Evolutionary conservation across 164 flowering plant species (phyloP).

Genomic region (Hamamelis virginiana): DNA sequence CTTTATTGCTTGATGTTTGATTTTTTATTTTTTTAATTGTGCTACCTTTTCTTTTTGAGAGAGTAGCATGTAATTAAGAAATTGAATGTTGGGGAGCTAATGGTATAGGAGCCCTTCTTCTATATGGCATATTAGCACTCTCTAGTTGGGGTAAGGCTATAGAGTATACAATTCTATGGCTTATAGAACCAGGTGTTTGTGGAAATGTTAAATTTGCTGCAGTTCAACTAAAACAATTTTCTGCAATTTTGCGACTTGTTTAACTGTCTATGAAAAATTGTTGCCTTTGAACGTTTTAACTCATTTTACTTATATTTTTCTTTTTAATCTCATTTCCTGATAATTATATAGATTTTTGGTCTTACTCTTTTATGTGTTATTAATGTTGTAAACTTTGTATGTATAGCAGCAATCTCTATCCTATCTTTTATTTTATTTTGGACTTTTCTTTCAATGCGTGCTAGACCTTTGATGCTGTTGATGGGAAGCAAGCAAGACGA

Average conservation of each 20-base stretch:
- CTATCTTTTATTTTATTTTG: neutral
- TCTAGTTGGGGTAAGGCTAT: neutral
- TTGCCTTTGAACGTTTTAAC: neutral
- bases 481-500: conserved; percentile 98
- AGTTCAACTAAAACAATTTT: too few relatives aligned
- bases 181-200: too few relatives aligned
- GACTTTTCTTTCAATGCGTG: conserved; percentile 3
- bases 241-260: too few relatives aligned
- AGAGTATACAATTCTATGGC: too few relatives aligned
- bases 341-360: neutral
- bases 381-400: too few relatives aligned
- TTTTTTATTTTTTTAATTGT: too few relatives aligned
- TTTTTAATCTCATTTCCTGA: neutral
- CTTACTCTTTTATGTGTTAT: too few relatives aligned
- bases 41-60: too few relatives aligned
- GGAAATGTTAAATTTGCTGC: too few relatives aligned
- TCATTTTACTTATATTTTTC: neutral
- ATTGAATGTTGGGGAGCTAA: neutral
- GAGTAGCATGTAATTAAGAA: neutral
- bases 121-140: neutral
- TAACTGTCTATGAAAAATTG: too few relatives aligned
- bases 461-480: conserved; percentile 99
- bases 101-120: neutral
- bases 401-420: neutral
- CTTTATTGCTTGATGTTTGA: neutral